phyloP scores from a whole-genome alignment of 2,329 filamentous ascomycete genomes.

The Dactylellina haptotyla region DNA sequence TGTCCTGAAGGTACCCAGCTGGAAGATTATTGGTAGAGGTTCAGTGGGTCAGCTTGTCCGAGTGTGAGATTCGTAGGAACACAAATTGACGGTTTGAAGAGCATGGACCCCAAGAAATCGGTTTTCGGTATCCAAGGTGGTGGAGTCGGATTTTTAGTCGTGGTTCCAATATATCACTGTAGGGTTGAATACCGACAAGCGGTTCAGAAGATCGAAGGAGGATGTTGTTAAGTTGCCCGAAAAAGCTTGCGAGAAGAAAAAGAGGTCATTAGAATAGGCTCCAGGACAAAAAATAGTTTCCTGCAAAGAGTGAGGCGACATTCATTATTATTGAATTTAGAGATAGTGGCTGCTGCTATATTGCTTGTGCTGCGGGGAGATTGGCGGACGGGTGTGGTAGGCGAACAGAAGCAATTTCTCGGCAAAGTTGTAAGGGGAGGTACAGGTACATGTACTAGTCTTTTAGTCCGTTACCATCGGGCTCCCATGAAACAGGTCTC shows the following conservation, averaged over 20 bases:
- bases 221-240: constrained; percentile 45
- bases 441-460: constrained; percentile 55
- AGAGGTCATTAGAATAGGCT: constrained; percentile 51
- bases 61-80: constrained; percentile 49
- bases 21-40: constrained; percentile 52
- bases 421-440: constrained; percentile 55
- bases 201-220: constrained; percentile 23
- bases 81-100: constrained; percentile 46
- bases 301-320: constrained; percentile 53
- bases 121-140: constrained; percentile 30
- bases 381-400: constrained; percentile 55
- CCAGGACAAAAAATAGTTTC: constrained; percentile 49
- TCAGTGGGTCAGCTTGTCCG: constrained; percentile 47
- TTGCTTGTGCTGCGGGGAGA: constrained; percentile 55
- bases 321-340: constrained; percentile 55
- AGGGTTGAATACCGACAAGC: constrained; percentile 22
- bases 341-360: constrained; percentile 55
- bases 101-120: constrained; percentile 48
- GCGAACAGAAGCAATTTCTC: constrained; percentile 55
- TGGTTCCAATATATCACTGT: constrained; percentile 41
- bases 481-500: constrained; percentile 54
- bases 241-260: constrained; percentile 50
- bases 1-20: constrained; percentile 50
- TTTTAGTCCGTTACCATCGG: constrained; percentile 54
- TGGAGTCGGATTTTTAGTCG: constrained; percentile 28